phyloP scores from a whole-genome alignment of 1,284 basidiomycete species.

The Boletellus deceptivus region DNA sequence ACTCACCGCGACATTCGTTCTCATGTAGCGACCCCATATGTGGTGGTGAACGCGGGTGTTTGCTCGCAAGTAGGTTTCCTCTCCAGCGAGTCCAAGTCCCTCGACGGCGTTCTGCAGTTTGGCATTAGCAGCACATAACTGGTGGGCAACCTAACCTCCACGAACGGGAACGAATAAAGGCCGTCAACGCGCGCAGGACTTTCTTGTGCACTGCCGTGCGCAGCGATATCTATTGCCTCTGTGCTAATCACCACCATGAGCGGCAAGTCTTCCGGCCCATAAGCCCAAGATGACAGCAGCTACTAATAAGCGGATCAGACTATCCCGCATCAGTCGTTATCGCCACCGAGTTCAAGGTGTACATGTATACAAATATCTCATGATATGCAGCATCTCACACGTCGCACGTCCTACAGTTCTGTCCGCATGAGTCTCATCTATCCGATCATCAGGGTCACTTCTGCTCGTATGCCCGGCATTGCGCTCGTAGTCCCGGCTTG shows the following conservation, averaged over 20 bases:
- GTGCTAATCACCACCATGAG: not conserved
- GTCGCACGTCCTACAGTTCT: slow-evolving; percentile 12
- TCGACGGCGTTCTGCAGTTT: no score
- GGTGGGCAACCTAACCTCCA: no score
- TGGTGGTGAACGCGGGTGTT: no score
- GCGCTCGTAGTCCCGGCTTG: not conserved
- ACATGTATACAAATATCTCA: slow-evolving; percentile 6
- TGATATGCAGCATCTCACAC: slow-evolving; percentile 3
- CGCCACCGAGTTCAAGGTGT: not conserved
- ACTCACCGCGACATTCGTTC: no score
- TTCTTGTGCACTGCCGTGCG: not conserved
- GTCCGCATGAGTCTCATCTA: slow-evolving; percentile 16
- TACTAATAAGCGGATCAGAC: not conserved
- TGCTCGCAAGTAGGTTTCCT: no score
- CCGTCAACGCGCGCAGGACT: no score
- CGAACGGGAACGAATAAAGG: no score
- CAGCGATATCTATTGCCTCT: not conserved
- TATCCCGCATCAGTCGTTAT: not conserved
- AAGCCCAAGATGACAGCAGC: no score
- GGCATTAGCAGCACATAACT: no score
- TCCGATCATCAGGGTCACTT: slow-evolving; percentile 9
- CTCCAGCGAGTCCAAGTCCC: no score
- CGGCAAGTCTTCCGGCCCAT: not conserved
- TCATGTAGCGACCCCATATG: no score
- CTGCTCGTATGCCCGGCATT: not conserved